A percentile compares a stretch with the other conserved stretches of the same genome.
phyloP scores from a whole-genome alignment of 1,284 basidiomycete genomes.

The Tilletia setariae region DNA sequence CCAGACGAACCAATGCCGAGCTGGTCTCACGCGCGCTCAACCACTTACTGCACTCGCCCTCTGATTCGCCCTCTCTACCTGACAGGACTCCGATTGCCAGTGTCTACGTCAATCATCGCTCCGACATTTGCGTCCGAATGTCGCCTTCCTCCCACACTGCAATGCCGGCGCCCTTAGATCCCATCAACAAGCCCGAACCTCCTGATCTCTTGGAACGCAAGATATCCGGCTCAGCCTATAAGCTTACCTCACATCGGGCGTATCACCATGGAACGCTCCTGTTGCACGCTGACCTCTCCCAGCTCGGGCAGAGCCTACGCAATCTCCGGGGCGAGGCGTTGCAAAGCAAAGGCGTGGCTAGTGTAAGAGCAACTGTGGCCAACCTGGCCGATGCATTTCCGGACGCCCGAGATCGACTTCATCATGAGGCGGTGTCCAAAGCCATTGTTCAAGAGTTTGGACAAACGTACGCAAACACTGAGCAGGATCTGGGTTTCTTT shows the following conservation, averaged over 20 bases:
- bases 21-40: slow-evolving; percentile 75
- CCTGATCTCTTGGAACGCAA: slow-evolving; percentile 55
- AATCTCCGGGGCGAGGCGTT: slow-evolving; percentile 75
- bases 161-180: background rate
- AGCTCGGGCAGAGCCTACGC: slow-evolving; percentile 36
- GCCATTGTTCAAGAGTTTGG: slow-evolving; percentile 72
- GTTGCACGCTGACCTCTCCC: slow-evolving; percentile 57
- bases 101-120: slow-evolving; percentile 75
- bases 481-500: slow-evolving; percentile 17
- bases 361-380: slow-evolving; percentile 84
- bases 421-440: slow-evolving; percentile 69
- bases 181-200: background rate
- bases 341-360: slow-evolving; percentile 76
- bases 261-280: slow-evolving; percentile 99
- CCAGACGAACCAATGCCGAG: slow-evolving; percentile 73
- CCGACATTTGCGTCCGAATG: slow-evolving; percentile 63
- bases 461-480: slow-evolving; percentile 60
- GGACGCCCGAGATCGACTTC: slow-evolving; percentile 53
- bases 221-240: slow-evolving; percentile 97
- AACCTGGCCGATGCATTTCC: slow-evolving; percentile 68
- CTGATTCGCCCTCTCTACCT: background rate
- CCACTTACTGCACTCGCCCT: background rate
- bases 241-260: slow-evolving; percentile 82
- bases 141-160: slow-evolving; percentile 64
- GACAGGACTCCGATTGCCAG: background rate